These are phyloP conservation scores for Puccinia sorghi DNA, from an alignment of 1,284 basidiomycete species.

Conservation along the genomic window DNA sequence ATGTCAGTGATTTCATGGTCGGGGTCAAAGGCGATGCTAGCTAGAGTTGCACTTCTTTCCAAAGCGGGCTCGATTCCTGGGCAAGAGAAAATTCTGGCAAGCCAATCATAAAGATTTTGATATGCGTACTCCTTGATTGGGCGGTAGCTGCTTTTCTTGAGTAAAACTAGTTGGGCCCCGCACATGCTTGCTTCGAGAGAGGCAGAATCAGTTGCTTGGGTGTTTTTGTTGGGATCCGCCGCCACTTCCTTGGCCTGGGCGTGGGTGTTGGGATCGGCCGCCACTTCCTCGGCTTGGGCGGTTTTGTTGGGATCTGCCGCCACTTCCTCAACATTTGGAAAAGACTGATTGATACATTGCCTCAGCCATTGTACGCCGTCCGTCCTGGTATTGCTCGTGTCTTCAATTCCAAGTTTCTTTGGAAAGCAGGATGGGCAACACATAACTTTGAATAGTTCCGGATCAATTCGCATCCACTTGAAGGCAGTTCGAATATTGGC, in stretches of 20 bases:
- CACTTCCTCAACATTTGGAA: too few species aligned
- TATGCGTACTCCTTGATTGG: slow-evolving; percentile 6
- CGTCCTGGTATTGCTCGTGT: too few species aligned
- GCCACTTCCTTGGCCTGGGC: too few species aligned
- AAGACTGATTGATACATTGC: slow-evolving; percentile 11
- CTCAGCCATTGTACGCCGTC: neutral
- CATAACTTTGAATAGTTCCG: neutral
- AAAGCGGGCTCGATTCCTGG: slow-evolving; percentile 11
- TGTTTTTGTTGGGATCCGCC: too few species aligned
- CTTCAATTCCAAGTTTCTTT: too few species aligned
- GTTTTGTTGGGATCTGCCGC: too few species aligned
- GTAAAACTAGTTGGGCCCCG: neutral
- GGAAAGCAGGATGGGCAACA: slow-evolving; percentile 27
- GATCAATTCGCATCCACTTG: slow-evolving; percentile 23
- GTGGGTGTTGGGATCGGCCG: too few species aligned
- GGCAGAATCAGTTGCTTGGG: neutral
- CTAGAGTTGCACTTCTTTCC: neutral
- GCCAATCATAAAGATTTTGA: slow-evolving; percentile 30
- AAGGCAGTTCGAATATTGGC: neutral
- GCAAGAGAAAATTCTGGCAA: slow-evolving; percentile 18
- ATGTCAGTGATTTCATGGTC: slow-evolving; percentile 1
- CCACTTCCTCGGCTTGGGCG: too few species aligned
- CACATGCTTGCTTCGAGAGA: neutral
- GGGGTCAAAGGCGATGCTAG: neutral
- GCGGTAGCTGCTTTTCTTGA: neutral